A percentile compares a stretch with the other conserved stretches of the same genome.
These are phyloP conservation scores for Blastobotrys capitulatus DNA, from an alignment of 1,139 yeast genomes.

Conservation along the genomic window DNA sequence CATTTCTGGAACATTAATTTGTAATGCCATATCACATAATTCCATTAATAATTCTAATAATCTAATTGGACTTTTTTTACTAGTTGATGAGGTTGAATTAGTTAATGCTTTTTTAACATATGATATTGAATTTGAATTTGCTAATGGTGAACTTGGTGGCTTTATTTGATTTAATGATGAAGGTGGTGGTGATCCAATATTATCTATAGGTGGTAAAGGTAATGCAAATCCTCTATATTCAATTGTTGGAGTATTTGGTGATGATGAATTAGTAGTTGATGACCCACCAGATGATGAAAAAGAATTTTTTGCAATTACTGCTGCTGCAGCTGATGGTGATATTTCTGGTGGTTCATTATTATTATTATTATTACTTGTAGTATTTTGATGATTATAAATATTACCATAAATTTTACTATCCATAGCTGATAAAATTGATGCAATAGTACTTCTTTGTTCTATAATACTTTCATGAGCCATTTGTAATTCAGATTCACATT, in stretches of 20 bases:
- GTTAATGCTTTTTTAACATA: slow-evolving; percentile 15
- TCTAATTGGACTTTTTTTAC: slow-evolving; percentile 52
- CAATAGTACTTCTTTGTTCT: slow-evolving; percentile 62
- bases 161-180: background rate
- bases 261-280: slow-evolving; percentile 7
- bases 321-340: slow-evolving; percentile 16
- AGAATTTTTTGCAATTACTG: slow-evolving; percentile 16
- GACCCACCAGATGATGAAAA: slow-evolving; percentile 11
- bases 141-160: background rate
- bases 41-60: slow-evolving; percentile 59
- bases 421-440: slow-evolving; percentile 24
- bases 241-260: slow-evolving; percentile 17
- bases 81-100: slow-evolving; percentile 1
- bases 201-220: slow-evolving; percentile 30
- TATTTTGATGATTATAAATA: background rate
- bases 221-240: slow-evolving; percentile 62
- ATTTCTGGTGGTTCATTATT: slow-evolving; percentile 15
- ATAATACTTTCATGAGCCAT: slow-evolving; percentile 66
- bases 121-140: slow-evolving; percentile 1
- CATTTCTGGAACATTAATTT: slow-evolving; percentile 53
- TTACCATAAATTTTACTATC: slow-evolving; percentile 11
- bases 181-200: slow-evolving; percentile 6
- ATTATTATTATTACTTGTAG: background rate
- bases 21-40: slow-evolving; percentile 70
- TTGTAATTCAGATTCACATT: slow-evolving; percentile 75